Evolutionary conservation across 345 rosid genomes (phyloP).

Genomic region (Crucihimalaya himalaica): DNA sequence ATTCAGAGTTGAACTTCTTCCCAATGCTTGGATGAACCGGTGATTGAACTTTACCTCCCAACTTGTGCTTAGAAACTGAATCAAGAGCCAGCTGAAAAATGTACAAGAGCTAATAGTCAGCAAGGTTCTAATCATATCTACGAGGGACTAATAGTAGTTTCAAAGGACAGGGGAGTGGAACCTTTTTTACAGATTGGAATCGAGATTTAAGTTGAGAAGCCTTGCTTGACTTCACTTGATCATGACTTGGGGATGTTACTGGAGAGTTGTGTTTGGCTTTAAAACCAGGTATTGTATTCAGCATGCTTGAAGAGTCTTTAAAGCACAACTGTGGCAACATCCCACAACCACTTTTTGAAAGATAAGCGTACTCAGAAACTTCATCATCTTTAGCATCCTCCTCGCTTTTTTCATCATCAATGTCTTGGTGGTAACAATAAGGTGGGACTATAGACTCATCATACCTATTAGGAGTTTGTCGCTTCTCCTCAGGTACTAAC

Average conservation of each 20-base stretch:
- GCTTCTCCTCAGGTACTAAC: conserved; percentile 37
- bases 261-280: conserved; percentile 51
- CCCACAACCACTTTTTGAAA: conserved; percentile 72
- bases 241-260: conserved; percentile 35
- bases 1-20: conserved; percentile 46
- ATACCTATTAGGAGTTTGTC: conserved; percentile 29
- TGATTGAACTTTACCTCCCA: conserved; percentile 43
- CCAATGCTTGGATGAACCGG: conserved; percentile 42
- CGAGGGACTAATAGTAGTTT: conserved; percentile 17
- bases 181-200: conserved; percentile 55
- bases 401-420: conserved; percentile 51
- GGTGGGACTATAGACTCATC: conserved; percentile 36
- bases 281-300: conserved; percentile 64
- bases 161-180: conserved; percentile 26
- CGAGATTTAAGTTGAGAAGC: conserved; percentile 48
- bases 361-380: conserved; percentile 41
- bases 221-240: conserved; percentile 47
- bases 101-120: conserved; percentile 16
- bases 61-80: conserved; percentile 45
- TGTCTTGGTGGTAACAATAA: conserved; percentile 40
- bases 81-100: conserved; percentile 53
- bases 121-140: neutral
- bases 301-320: conserved; percentile 55
- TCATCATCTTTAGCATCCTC: conserved; percentile 49
- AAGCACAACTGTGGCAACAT: conserved; percentile 70